Conservation (phyloP, 2,329 filamentous ascomycete species). For the Cercospora beticola region DNA sequence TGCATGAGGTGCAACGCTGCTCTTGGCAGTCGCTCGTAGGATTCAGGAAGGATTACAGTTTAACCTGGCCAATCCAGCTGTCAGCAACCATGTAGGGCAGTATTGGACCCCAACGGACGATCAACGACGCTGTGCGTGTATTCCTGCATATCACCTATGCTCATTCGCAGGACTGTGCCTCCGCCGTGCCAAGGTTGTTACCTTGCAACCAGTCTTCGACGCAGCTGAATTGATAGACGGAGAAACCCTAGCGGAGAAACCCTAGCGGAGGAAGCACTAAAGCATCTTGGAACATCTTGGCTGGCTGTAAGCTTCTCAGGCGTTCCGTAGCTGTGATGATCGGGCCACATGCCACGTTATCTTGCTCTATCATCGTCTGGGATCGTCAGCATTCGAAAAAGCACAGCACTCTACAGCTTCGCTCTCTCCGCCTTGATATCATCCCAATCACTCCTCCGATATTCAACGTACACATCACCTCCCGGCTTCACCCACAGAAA, state of each 20-base stretch:
- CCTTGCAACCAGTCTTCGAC: background rate
- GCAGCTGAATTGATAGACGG: background rate
- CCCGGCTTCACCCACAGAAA: slow-evolving; percentile 52
- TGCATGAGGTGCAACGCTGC: background rate
- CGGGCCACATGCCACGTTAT: background rate
- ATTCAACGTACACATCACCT: slow-evolving; percentile 57
- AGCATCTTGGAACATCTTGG: background rate
- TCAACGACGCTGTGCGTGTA: background rate
- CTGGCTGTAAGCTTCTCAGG: background rate
- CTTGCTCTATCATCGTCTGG: background rate
- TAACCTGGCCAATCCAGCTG: background rate
- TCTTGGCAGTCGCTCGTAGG: background rate
- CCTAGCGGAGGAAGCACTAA: background rate
- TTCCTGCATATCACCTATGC: background rate
- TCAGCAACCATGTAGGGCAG: background rate
- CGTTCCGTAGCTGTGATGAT: background rate
- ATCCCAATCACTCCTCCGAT: slow-evolving; percentile 60
- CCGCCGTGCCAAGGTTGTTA: background rate
- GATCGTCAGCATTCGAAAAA: background rate
- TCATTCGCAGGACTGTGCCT: background rate
- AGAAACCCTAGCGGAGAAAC: background rate
- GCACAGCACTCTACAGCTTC: slow-evolving; percentile 21
- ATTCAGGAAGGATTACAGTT: background rate
- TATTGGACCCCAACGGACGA: background rate
- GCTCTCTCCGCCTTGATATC: slow-evolving; percentile 43